Evolutionary conservation across 73 alveolate genomes (phyloP), one percentile per base, ranked within the genome.

Genomic region (Paraurostyla sp.): DNA sequence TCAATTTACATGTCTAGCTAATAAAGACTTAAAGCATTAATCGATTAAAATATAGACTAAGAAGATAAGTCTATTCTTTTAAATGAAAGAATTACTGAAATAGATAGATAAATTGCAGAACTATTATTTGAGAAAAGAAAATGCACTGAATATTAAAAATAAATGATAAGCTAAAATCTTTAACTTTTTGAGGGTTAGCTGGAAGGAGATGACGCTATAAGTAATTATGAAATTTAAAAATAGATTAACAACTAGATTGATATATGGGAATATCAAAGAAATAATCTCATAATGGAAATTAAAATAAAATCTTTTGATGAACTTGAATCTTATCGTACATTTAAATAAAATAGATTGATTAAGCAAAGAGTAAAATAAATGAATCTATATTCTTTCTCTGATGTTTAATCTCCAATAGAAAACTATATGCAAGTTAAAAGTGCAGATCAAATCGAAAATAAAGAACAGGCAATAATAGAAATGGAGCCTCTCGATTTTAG

Each of bases 51-150:
- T 43, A 6, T 33, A 45, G 86, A 73, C 30, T 73, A 49, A 0
- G 30, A 56, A 3, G 82, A 65, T 22, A 65, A 65, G 23, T 16
- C 82, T 38, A 38, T 65, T 36, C 38, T 65, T 4, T 1, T 73
- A 1, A 73, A 73, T 25, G 65, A 73, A 15, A 73, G 71, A 73
- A 73, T 73, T 15, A 27, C 30, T 25, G 65, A 73, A 0, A 73
- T 73, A 11, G 86, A 73, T 73, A 23, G 52, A 73, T 45, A 73
- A 46, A 73, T 73, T 4, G 86, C 86, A 16, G 86, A 73, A 38
- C 50, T 73, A 22, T 11, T 48, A 2, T 73, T 32, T 73, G 86
- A 73, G 27, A 73, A 73, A 30, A 43, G 86, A 27, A 73, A 73
- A 46, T 73, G 71, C 33, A 48, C 30, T 68, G 65, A 48, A 15